phyloP scores from a whole-genome alignment of 176 grass and related monocot species.

The Stipa capillata region DNA sequence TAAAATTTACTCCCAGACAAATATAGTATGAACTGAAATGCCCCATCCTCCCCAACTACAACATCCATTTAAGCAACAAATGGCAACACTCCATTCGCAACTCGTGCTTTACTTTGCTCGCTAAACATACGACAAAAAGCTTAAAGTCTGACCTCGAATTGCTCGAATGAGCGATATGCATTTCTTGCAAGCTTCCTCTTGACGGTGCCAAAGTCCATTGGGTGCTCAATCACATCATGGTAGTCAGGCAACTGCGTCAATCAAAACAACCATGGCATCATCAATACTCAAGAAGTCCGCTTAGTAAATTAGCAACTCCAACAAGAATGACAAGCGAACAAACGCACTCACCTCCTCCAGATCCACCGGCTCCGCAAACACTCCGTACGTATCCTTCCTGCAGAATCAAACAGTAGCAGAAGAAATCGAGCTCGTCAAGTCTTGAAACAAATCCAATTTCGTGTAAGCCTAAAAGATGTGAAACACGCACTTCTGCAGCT shows the following conservation, averaged over 20 bases:
- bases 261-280: conserved; percentile 26
- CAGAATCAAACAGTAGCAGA: conserved; percentile 16
- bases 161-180: conserved; percentile 74
- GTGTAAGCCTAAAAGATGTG: not conserved
- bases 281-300: conserved; percentile 4
- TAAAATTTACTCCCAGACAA: conserved; percentile 11
- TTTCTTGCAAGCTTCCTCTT: conserved; percentile 84
- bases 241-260: conserved; percentile 87
- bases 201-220: conserved; percentile 92
- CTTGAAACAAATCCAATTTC: conserved; percentile 13
- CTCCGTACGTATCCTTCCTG: conserved; percentile 95
- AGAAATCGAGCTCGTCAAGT: conserved; percentile 23
- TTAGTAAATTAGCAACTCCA: conserved; percentile 2
- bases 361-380: conserved; percentile 91
- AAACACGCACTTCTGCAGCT: conserved; percentile 81
- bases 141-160: conserved; percentile 69
- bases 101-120: not conserved
- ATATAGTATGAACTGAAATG: conserved; percentile 21
- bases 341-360: conserved; percentile 63
- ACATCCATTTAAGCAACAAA: not conserved
- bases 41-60: not conserved
- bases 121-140: not conserved
- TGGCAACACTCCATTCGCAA: not conserved
- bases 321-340: conserved; percentile 4
- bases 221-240: conserved; percentile 90